Conservation (phyloP, 2,329 filamentous ascomycete species). For the Proliferodiscus dingleyae region DNA sequence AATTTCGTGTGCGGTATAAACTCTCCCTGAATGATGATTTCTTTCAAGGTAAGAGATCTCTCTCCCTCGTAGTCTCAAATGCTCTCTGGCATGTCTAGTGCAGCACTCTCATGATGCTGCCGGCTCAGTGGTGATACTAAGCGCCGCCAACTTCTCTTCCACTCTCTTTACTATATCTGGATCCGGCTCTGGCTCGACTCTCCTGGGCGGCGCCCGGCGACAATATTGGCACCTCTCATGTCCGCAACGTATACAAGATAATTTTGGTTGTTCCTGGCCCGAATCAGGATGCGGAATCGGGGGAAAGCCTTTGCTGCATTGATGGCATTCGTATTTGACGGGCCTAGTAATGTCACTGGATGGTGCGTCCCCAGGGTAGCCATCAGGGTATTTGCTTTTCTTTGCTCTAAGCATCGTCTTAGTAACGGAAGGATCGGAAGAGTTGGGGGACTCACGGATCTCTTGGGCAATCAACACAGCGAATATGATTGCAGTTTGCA, state of each 20-base stretch:
- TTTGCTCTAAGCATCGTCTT: slow-evolving; percentile 46
- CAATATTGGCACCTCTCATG: slow-evolving; percentile 57
- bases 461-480: slow-evolving; percentile 76
- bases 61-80: too few relatives aligned
- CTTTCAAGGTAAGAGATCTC: too few relatives aligned
- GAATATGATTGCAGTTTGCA: slow-evolving; percentile 61
- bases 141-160: slow-evolving; percentile 46
- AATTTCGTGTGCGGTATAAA: background rate
- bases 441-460: slow-evolving; percentile 61
- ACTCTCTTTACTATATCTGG: slow-evolving; percentile 54
- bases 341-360: slow-evolving; percentile 33
- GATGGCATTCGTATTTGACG: slow-evolving; percentile 55
- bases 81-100: background rate
- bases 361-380: slow-evolving; percentile 58
- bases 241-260: slow-evolving; percentile 54
- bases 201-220: slow-evolving; percentile 40
- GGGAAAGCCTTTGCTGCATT: slow-evolving; percentile 56
- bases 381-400: slow-evolving; percentile 63
- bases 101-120: background rate
- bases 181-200: slow-evolving; percentile 57
- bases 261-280: slow-evolving; percentile 22
- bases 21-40: too few relatives aligned
- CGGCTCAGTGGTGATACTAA: slow-evolving; percentile 12
- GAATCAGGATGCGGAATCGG: slow-evolving; percentile 24
- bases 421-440: slow-evolving; percentile 4